Evolutionary conservation across 2,329 filamentous ascomycete species (phyloP).

Genomic region (Claviceps quebecensis): DNA sequence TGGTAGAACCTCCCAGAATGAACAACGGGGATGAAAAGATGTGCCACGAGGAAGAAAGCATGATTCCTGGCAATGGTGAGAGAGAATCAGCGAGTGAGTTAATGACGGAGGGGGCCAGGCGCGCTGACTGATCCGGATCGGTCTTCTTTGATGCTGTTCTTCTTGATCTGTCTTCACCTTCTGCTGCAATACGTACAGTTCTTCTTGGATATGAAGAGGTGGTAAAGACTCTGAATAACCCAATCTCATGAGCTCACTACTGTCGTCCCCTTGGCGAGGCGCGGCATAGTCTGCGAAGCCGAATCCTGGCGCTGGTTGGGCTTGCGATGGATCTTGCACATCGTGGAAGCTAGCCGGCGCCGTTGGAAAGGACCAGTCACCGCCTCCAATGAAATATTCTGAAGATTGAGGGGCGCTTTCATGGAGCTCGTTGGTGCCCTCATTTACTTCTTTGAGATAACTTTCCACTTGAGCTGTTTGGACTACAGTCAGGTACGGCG

Average conservation of each 20-base stretch:
- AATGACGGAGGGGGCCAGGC: background rate
- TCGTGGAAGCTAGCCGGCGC: slow-evolving; percentile 7
- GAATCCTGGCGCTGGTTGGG: slow-evolving; percentile 4
- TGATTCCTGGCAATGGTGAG: slow-evolving; percentile 37
- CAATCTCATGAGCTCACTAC: slow-evolving; percentile 50
- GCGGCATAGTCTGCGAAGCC: slow-evolving; percentile 8
- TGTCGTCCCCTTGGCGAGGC: slow-evolving; percentile 5
- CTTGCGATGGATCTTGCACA: slow-evolving; percentile 2
- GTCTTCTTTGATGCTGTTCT: background rate
- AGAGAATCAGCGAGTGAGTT: background rate
- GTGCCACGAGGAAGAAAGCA: slow-evolving; percentile 62
- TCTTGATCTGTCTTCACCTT: background rate
- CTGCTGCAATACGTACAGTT: slow-evolving; percentile 45
- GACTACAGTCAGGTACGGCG: background rate
- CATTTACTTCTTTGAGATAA: slow-evolving; percentile 53
- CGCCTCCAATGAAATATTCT: slow-evolving; percentile 1
- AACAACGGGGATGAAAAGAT: slow-evolving; percentile 61
- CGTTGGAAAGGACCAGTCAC: slow-evolving; percentile 7
- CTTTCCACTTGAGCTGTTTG: slow-evolving; percentile 64
- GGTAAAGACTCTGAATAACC: slow-evolving; percentile 75
- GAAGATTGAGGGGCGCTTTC: slow-evolving; percentile 1
- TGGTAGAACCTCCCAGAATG: slow-evolving; percentile 64
- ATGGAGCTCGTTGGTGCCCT: slow-evolving; percentile 9
- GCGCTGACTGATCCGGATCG: background rate
- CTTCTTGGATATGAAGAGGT: slow-evolving; percentile 64